Evolutionary conservation across 495 filamentous ascomycete genomes (phyloP), one percentile per base, ranked within the genome.

Genomic region (Achaetomiella virescens): DNA sequence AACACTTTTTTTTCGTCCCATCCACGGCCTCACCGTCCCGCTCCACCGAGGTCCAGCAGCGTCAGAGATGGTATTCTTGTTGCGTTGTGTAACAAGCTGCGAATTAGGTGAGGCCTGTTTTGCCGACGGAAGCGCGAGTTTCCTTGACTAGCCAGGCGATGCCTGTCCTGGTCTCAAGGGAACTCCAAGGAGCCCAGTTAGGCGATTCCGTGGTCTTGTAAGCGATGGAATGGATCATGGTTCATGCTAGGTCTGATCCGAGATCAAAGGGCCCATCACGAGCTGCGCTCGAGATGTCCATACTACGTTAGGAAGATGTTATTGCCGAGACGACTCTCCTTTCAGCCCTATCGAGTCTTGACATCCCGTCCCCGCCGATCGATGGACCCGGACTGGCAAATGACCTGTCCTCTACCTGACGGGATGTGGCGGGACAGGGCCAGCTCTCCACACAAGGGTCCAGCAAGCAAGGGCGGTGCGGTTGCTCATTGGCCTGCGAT

Each of bases 311-410:
- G 14, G 14, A 21, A 36, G 36, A 8, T 41, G n/a, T 22, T 24
- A 2, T 29, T 42, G 49, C 49, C 36, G 49, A 42, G 31, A 37
- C 41, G 37, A 37, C 40, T 31, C 41, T 36, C 36, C 21, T 9
- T 17, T 52, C 49, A 52, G 49, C 49, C 49, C 49, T 52, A 52
- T 42, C 37, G 27, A 31, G 27, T 31, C 27, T 31, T 21, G 24
- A 31, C 36, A 22, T 38, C 29, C 38, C 15, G 4, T 6, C 3
- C 2, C 38, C n/a, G 14, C 6, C 18, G 38, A 21, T 41, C 17
- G 38, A 41, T 41, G 38, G 38, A 21, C 15, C 22, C 43, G 4
- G n/a, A 9, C 24, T 46, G 44, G 25, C 44, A 24, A 46, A 29
- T 31, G 42, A 25, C 22, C 27, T 25, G 11, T 45, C 42, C 21